Percentiles rank a stretch among this genome's conserved stretches.
Evolutionary conservation across 768 basidiomycete genomes (phyloP).

Genomic region (Suillus brevipes): DNA sequence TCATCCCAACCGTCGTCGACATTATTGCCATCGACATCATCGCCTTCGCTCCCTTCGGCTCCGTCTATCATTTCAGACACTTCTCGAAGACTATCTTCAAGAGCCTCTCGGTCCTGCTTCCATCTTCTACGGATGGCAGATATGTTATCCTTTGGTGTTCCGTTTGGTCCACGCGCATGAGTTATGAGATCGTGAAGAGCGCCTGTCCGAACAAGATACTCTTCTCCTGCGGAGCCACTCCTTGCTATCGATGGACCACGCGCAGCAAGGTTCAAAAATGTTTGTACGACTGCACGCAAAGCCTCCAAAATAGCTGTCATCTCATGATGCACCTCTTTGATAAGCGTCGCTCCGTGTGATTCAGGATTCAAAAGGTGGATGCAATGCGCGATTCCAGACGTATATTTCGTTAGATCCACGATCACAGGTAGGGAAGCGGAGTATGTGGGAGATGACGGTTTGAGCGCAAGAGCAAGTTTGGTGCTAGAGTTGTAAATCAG

Average conservation of each 20-base stretch:
- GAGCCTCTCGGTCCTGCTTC: slow-evolving; percentile 50
- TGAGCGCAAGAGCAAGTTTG: slow-evolving; percentile 63
- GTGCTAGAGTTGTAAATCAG: slow-evolving; percentile 58
- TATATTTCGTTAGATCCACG: slow-evolving; percentile 50
- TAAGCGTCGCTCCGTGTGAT: slow-evolving; percentile 47
- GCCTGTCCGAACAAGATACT: slow-evolving; percentile 57
- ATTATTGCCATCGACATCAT: slow-evolving; percentile 25
- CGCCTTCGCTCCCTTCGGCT: slow-evolving; percentile 27
- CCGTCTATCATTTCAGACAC: slow-evolving; percentile 53
- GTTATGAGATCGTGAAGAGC: slow-evolving; percentile 63
- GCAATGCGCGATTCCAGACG: slow-evolving; percentile 53
- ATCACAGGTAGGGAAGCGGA: slow-evolving; percentile 51
- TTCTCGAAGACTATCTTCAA: slow-evolving; percentile 64
- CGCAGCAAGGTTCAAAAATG: slow-evolving; percentile 40
- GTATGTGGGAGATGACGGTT: slow-evolving; percentile 55
- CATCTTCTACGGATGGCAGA: slow-evolving; percentile 57
- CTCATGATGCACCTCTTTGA: slow-evolving; percentile 42
- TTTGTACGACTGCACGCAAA: slow-evolving; percentile 43
- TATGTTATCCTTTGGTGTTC: slow-evolving; percentile 56
- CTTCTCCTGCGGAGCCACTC: slow-evolving; percentile 35
- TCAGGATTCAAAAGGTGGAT: slow-evolving; percentile 41
- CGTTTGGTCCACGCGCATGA: slow-evolving; percentile 44
- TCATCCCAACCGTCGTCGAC: slow-evolving; percentile 65
- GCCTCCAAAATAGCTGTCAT: slow-evolving; percentile 45
- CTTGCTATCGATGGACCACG: slow-evolving; percentile 18